A percentile compares a stretch with the other conserved stretches of the same genome.
phyloP scores from a whole-genome alignment of 2,329 filamentous ascomycete genomes.

The Xylariaceae sp. region DNA sequence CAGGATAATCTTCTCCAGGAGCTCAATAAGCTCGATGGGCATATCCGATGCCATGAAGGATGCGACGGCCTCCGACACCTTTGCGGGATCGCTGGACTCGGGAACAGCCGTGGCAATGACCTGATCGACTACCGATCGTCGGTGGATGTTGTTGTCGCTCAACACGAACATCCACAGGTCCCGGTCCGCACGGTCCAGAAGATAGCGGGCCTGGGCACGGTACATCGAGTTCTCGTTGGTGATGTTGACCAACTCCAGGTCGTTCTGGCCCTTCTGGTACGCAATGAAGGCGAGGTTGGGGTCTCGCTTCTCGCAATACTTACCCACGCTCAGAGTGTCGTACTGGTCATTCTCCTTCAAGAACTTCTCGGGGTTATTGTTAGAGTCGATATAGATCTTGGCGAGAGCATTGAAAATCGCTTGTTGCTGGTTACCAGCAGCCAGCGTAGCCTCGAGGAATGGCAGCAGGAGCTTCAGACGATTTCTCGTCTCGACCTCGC shows the following conservation, averaged over 20 bases:
- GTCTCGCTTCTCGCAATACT: conserved; percentile 98
- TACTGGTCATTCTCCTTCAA: conserved; percentile 97
- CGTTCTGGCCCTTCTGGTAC: conserved; percentile 94
- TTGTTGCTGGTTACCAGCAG: conserved; percentile 88
- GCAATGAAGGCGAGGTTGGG: conserved; percentile 93
- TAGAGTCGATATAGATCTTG: conserved; percentile 99
- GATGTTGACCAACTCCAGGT: conserved; percentile 92
- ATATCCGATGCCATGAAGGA: conserved; percentile 88
- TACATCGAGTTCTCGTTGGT: conserved; percentile 99
- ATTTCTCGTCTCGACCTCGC: conserved; percentile 93
- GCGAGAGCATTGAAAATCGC: conserved; percentile 95
- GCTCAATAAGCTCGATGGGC: conserved; percentile 89
- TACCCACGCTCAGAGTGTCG: conserved; percentile 84
- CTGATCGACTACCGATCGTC: conserved; percentile 89
- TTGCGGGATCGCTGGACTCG: conserved; percentile 85
- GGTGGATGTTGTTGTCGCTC: conserved; percentile 91
- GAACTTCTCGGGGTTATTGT: conserved; percentile 97
- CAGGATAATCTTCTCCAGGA: conserved; percentile 98
- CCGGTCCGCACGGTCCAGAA: conserved; percentile 80
- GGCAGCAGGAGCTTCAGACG: conserved; percentile 90
- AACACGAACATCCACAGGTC: conserved; percentile 96
- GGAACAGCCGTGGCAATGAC: conserved; percentile 93
- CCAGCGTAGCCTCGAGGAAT: conserved; percentile 89
- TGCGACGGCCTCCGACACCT: conserved; percentile 90
- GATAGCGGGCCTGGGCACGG: conserved; percentile 91